Evolutionary conservation across 2,329 filamentous ascomycete genomes (phyloP).

Genomic region (Celoporthe dispersa): DNA sequence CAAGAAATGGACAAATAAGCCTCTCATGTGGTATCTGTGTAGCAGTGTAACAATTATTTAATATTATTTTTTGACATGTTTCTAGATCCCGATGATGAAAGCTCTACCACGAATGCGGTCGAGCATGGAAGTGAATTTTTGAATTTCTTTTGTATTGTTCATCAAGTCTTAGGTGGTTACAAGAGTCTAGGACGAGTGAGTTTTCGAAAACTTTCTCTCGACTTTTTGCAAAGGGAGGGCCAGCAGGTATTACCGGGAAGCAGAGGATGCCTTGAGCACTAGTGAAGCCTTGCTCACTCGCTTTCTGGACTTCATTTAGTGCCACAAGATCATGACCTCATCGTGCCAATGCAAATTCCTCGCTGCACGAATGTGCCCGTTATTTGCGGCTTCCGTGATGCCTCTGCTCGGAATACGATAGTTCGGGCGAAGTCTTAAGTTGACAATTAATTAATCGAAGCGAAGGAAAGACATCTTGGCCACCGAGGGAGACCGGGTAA

Average conservation of each 20-base stretch:
- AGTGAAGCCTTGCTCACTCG: background rate
- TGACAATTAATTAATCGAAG: background rate
- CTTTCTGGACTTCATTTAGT: background rate
- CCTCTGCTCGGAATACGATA: background rate
- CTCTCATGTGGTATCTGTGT: background rate
- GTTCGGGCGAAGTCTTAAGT: background rate
- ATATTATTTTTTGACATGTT: background rate
- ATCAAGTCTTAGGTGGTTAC: background rate
- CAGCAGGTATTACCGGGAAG: background rate
- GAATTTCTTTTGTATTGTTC: background rate
- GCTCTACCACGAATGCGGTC: background rate
- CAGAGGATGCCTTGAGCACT: background rate
- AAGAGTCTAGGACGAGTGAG: background rate
- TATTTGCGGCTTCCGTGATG: background rate
- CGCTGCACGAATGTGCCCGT: background rate
- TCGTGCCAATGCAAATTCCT: background rate
- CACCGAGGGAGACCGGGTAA: too few relatives aligned
- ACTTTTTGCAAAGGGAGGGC: background rate
- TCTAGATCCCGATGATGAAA: background rate
- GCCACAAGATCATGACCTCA: background rate
- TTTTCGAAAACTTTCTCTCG: too few relatives aligned
- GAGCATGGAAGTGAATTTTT: background rate
- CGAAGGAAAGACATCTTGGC: background rate
- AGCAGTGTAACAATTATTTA: background rate
- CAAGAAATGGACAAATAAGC: background rate